A percentile compares a stretch with the other conserved stretches of the same genome.
Evolutionary conservation across 805 yeast genomes (phyloP).

Genomic region (Candida andamanensis): DNA sequence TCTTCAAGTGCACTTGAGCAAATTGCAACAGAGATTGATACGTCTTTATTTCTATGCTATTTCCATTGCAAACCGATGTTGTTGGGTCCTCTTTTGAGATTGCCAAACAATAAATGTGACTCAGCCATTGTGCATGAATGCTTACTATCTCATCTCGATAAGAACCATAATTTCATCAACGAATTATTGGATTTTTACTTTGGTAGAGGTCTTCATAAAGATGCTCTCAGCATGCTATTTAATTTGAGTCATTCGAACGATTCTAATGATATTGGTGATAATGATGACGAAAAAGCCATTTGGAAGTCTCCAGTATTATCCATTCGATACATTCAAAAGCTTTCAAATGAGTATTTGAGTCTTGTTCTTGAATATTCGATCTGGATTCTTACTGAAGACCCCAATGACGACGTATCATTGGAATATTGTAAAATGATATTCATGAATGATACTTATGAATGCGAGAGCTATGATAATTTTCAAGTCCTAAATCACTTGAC

Average conservation of each 20-base stretch:
- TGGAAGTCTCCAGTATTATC: constrained; percentile 41
- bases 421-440: constrained; percentile 47
- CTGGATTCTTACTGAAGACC: constrained; percentile 41
- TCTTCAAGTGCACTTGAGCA: constrained; percentile 19
- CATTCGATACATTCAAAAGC: constrained; percentile 53
- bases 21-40: constrained; percentile 57
- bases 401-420: constrained; percentile 16
- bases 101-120: constrained; percentile 68
- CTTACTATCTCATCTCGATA: constrained; percentile 34
- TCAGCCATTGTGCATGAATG: constrained; percentile 53
- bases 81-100: constrained; percentile 77
- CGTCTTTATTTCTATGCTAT: constrained; percentile 73
- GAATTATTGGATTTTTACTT: constrained; percentile 78
- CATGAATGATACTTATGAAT: constrained; percentile 57
- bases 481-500: constrained; percentile 52
- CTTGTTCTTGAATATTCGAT: constrained; percentile 53
- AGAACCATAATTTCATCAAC: constrained; percentile 40
- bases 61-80: constrained; percentile 61
- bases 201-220: constrained; percentile 54
- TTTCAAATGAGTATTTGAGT: constrained; percentile 45
- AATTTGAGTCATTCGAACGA: constrained; percentile 13
- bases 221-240: constrained; percentile 62
- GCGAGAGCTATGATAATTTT: constrained; percentile 51
- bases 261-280: constrained; percentile 10
- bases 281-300: constrained; percentile 22